phyloP scores from a whole-genome alignment of 164 flowering plant genomes.

The Stephania cephalantha region DNA sequence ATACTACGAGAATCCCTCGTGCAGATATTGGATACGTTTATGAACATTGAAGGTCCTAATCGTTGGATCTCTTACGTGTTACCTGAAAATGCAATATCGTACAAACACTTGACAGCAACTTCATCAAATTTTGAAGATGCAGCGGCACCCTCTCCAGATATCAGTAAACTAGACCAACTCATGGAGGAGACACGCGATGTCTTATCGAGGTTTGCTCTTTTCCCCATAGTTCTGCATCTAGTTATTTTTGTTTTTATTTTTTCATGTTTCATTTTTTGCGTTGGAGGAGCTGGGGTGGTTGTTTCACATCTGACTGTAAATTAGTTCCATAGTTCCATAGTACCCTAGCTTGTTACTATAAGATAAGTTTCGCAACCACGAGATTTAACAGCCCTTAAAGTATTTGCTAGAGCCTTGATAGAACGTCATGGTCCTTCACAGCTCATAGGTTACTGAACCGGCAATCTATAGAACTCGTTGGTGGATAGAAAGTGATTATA shows the following conservation, averaged over 20 bases:
- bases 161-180: slow-evolving; percentile 58
- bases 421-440: not conserved
- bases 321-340: not conserved
- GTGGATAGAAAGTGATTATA: too few relatives aligned
- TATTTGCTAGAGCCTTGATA: not conserved
- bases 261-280: too few relatives aligned
- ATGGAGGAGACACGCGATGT: slow-evolving; percentile 71
- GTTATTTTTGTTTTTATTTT: too few relatives aligned
- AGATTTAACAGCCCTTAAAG: not conserved
- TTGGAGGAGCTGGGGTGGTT: not conserved
- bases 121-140: slow-evolving; percentile 22
- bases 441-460: not conserved
- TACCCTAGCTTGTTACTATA: not conserved
- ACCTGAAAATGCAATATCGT: slow-evolving; percentile 43
- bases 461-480: not conserved
- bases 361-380: too few relatives aligned
- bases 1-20: slow-evolving; percentile 55
- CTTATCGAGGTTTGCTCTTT: slow-evolving; percentile 56
- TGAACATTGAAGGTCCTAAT: slow-evolving; percentile 46
- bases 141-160: slow-evolving; percentile 18
- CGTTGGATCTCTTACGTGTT: slow-evolving; percentile 69
- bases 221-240: not conserved
- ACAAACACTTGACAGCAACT: slow-evolving; percentile 19
- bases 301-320: not conserved
- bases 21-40: slow-evolving; percentile 61